Evolutionary conservation across 305 asterid species (phyloP), one percentile per base, ranked within the genome.

Genomic region (Solanum aculeatissimum): DNA sequence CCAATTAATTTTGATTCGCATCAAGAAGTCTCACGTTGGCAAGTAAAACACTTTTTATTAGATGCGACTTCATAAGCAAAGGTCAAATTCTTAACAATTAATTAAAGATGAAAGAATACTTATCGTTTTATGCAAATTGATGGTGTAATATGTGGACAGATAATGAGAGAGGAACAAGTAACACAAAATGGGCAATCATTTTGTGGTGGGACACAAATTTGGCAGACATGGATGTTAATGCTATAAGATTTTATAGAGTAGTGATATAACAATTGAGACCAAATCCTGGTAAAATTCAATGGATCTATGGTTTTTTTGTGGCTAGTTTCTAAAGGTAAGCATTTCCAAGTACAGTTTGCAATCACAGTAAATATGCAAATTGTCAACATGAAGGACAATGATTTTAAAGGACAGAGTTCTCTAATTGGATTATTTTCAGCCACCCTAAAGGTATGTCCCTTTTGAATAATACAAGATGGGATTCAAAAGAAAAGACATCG

Each of bases 251-350:
- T 38, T 38, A 14, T 32, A 68, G 47, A 68, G 19, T 66, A 29
- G 1, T 29, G 43, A 29, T 7, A 7, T 8, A 68, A 9, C 49
- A 16, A n/a, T 40, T 40, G 29, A 32, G 47, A 66, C 74, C 21
- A 65, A 9, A 15, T 65, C 9, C 4, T 38, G 47, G 14, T 35
- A 2, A 63, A 12, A 71, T 75, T 5, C 63, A 77, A 77, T 51
- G 82, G 27, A 77, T 27, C 42, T 45, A 25, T 74, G 6, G 1
- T 14, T 9, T 47, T 75, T 75, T 75, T 75, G 81, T 75, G 81
- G 81, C 43, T 47, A 40, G 62, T 15, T 75, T 75, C 8, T 47
- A 47, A 9, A 74, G 47, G 42, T 45, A 14, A 45, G 40, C 10
- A 47, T n/a, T 25, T 75, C 40, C 81, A 74, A 14, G 25, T 74